Conservation (phyloP, 148 eudicot species). For the Pouteria glomerata region DNA sequence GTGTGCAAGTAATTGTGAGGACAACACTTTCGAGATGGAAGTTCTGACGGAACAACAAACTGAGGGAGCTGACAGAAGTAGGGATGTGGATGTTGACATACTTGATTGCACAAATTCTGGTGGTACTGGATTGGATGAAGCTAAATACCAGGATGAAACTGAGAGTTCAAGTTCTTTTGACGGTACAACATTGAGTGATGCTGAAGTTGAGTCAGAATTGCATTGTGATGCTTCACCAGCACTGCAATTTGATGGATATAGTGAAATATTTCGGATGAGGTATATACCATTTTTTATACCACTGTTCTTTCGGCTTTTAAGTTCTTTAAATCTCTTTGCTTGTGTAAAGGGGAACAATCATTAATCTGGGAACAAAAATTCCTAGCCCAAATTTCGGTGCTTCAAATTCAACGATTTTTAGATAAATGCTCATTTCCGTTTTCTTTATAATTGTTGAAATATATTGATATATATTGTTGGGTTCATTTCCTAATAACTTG, state of each 20-base stretch:
- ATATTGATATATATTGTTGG: no score
- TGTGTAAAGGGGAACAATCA: background rate
- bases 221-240: conserved; percentile 29
- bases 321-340: conserved; percentile 3
- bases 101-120: conserved; percentile 23
- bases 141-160: conserved; percentile 37
- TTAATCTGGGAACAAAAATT: background rate
- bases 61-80: conserved; percentile 10
- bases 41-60: conserved; percentile 11
- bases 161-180: conserved; percentile 81
- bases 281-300: conserved; percentile 22
- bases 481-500: no score
- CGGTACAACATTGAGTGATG: conserved; percentile 29
- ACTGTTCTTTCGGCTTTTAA: background rate
- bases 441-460: no score
- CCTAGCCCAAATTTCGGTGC: background rate
- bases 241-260: conserved; percentile 30
- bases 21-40: conserved; percentile 30
- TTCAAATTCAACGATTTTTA: background rate
- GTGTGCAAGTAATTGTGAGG: conserved; percentile 37
- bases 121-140: conserved; percentile 20
- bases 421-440: background rate
- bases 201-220: conserved; percentile 49
- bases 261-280: conserved; percentile 43
- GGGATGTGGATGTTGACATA: conserved; percentile 33